Conservation (phyloP, 768 basidiomycete genomes). For the Rossbeevera mucosa region DNA sequence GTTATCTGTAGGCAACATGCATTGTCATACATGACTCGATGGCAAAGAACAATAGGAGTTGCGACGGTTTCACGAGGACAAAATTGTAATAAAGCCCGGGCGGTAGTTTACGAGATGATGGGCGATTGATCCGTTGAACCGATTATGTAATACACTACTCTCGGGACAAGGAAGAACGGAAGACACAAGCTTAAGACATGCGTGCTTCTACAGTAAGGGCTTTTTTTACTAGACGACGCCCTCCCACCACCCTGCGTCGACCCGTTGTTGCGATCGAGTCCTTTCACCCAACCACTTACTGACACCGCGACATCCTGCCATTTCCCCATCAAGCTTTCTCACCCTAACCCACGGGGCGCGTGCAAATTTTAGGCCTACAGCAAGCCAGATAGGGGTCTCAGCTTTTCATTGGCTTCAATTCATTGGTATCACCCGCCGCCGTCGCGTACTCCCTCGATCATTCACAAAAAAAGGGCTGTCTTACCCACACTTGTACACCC, state of each 20-base stretch:
- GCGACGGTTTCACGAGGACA: constrained; percentile 1
- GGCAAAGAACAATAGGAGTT: constrained; percentile 1
- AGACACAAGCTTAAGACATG: no score
- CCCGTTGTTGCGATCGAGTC: not conserved
- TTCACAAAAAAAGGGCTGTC: not conserved
- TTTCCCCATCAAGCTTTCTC: not conserved
- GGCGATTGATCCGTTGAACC: not conserved
- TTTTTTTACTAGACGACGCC: not conserved
- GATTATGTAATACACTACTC: constrained; percentile 14
- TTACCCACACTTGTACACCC: not conserved
- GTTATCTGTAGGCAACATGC: not conserved
- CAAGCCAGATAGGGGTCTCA: not conserved
- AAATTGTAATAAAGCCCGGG: not conserved
- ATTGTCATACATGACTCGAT: not conserved
- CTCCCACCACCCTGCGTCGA: not conserved
- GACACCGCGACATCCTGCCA: not conserved
- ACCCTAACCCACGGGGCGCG: not conserved
- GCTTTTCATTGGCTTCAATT: not conserved
- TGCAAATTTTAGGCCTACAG: constrained; percentile 2
- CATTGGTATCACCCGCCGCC: not conserved
- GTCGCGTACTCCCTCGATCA: not conserved
- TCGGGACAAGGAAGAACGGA: no score
- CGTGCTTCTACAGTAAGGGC: not conserved
- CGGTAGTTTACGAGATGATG: not conserved
- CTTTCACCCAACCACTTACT: not conserved